These are phyloP conservation scores for Wickerhamiella qilinensis DNA, from an alignment of 805 yeast genomes.

Conservation along the genomic window DNA sequence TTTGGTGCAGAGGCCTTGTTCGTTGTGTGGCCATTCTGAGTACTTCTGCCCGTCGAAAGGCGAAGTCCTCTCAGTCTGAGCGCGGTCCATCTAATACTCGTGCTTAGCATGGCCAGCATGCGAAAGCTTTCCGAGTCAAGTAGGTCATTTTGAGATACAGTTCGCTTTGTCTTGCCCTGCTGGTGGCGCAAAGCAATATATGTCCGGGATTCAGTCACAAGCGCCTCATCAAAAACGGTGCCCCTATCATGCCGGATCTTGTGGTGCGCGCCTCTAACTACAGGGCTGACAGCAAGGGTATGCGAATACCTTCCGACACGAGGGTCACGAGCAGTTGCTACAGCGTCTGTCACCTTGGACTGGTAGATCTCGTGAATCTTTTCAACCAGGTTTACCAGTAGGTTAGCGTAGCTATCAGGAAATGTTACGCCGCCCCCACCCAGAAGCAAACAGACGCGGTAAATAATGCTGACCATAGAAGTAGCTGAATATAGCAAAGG, in stretches of 20 bases:
- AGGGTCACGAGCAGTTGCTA: neutral
- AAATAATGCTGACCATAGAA: conserved; percentile 32
- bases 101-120: conserved; percentile 35
- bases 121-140: conserved; percentile 37
- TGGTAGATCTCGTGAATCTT: conserved; percentile 8
- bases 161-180: conserved; percentile 4
- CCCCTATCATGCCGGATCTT: neutral
- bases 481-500: conserved; percentile 28
- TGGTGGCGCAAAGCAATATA: conserved; percentile 12
- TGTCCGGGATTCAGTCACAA: conserved; percentile 12
- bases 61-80: neutral
- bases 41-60: neutral
- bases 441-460: conserved; percentile 33
- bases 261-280: neutral
- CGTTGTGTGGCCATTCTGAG: neutral
- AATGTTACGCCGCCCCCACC: conserved; percentile 47
- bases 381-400: conserved; percentile 17
- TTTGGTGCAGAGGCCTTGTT: neutral
- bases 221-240: conserved; percentile 1
- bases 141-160: conserved; percentile 32
- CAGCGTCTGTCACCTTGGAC: conserved; percentile 6
- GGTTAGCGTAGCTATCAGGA: conserved; percentile 36
- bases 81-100: conserved; percentile 34
- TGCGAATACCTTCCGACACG: neutral
- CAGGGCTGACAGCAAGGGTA: neutral